Evolutionary conservation across 2,329 filamentous ascomycete species (phyloP).

Genomic region (Cladosporium halotolerans): DNA sequence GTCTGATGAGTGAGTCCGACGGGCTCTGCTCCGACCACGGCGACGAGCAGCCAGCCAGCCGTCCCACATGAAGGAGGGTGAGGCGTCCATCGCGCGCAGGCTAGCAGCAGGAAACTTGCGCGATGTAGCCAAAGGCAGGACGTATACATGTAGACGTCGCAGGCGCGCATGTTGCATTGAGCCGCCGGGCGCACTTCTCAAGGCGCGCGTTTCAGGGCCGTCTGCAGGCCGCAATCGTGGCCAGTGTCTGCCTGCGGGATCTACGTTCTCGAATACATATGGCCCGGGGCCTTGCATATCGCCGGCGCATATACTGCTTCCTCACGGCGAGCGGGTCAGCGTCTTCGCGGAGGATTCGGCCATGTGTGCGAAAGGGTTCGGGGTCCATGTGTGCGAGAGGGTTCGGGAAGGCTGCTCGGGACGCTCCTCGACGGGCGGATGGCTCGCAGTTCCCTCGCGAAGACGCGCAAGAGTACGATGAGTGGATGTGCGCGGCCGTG

Average conservation of each 20-base stretch:
- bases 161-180: slow-evolving; percentile 2
- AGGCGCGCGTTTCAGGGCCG: slow-evolving; percentile 3
- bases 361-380: slow-evolving; percentile 1
- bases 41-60: no score
- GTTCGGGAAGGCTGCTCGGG: slow-evolving; percentile 4
- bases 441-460: slow-evolving; percentile 8
- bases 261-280: slow-evolving; percentile 9
- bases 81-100: no score
- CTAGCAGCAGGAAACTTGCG: neutral
- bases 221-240: slow-evolving; percentile 9
- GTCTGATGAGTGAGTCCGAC: neutral
- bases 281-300: slow-evolving; percentile 15
- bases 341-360: slow-evolving; percentile 11
- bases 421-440: slow-evolving; percentile 15
- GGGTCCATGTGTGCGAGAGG: slow-evolving; percentile 5
- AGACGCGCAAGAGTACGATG: slow-evolving; percentile 7
- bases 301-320: slow-evolving; percentile 16
- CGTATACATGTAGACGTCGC: neutral
- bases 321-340: slow-evolving; percentile 17
- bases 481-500: slow-evolving; percentile 13
- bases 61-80: no score
- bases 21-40: neutral
- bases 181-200: neutral
- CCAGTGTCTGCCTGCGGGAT: slow-evolving; percentile 9
- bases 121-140: slow-evolving; percentile 1